Percentiles rank a stretch among this genome's conserved stretches.
Conservation (phyloP, 202 grass and related monocot species). For the Miscanthus sacchariflorus region DNA sequence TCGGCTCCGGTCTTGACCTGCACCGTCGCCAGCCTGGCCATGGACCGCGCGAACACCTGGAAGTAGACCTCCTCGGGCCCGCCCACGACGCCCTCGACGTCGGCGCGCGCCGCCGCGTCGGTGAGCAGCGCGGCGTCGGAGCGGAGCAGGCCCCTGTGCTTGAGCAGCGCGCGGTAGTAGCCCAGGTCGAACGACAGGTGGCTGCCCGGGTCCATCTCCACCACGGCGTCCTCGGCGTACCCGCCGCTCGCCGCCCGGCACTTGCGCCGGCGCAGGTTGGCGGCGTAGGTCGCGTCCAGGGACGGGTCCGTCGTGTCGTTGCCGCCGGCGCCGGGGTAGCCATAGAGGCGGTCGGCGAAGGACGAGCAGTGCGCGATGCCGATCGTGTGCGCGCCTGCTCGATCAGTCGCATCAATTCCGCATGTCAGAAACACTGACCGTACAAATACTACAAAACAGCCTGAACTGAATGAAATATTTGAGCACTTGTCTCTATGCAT, state of each 20-base stretch:
- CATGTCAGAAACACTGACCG: background rate
- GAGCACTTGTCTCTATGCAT: background rate
- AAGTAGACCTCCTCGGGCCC: constrained; percentile 60
- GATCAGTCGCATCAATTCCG: background rate
- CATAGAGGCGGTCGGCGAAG: constrained; percentile 68
- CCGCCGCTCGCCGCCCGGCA: constrained; percentile 37
- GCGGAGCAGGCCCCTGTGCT: constrained; percentile 59
- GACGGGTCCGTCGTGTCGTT: constrained; percentile 50
- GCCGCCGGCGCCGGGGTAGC: constrained; percentile 39
- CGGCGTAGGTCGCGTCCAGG: constrained; percentile 61
- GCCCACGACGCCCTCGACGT: constrained; percentile 40
- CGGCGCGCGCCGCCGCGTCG: constrained; percentile 37
- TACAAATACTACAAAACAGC: background rate
- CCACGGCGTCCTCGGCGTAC: constrained; percentile 20
- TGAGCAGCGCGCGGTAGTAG: constrained; percentile 64
- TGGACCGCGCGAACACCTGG: constrained; percentile 70
- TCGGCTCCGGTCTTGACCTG: constrained; percentile 66
- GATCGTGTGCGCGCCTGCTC: constrained; percentile 83
- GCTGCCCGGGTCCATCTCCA: constrained; percentile 82
- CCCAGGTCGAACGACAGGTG: constrained; percentile 61
- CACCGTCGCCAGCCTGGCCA: constrained; percentile 61
- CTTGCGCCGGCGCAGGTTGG: constrained; percentile 59
- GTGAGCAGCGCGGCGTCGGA: constrained; percentile 66
- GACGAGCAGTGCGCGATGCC: constrained; percentile 70
- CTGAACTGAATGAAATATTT: background rate